Evolutionary conservation across 495 filamentous ascomycete genomes (phyloP).

Genomic region (Margaritispora aquatica): DNA sequence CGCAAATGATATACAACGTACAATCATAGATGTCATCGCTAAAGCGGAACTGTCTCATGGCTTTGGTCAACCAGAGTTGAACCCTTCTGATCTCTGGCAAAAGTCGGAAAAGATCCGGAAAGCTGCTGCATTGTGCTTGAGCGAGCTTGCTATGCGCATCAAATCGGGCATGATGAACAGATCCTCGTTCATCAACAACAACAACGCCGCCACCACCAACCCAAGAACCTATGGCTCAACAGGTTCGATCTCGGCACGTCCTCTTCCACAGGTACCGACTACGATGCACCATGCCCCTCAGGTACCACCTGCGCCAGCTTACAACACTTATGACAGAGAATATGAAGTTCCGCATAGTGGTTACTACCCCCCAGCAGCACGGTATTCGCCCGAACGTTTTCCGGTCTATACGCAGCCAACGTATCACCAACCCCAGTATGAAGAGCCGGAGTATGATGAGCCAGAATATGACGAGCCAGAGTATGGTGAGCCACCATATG

Average conservation of each 20-base stretch:
- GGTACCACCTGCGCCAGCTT: neutral
- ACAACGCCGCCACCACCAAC: no score
- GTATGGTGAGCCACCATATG: neutral
- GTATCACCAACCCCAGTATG: neutral
- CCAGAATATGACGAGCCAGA: neutral
- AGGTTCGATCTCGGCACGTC: neutral
- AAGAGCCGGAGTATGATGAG: neutral
- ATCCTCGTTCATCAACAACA: neutral
- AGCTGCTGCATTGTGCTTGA: neutral
- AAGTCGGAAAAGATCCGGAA: neutral
- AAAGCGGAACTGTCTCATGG: neutral
- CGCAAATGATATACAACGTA: neutral
- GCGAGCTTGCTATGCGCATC: neutral
- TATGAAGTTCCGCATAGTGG: neutral
- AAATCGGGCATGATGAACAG: neutral
- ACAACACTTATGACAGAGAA: neutral
- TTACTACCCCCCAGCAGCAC: neutral
- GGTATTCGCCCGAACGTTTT: neutral
- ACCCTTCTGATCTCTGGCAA: neutral
- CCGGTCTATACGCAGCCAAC: neutral
- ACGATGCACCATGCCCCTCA: no score
- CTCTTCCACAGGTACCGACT: no score
- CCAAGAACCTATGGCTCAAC: neutral
- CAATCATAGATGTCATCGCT: neutral
- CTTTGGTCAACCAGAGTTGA: neutral